A percentile compares a stretch with the other conserved stretches of the same genome.
phyloP scores from a whole-genome alignment of 768 basidiomycete genomes.

The Boletus bicolor region DNA sequence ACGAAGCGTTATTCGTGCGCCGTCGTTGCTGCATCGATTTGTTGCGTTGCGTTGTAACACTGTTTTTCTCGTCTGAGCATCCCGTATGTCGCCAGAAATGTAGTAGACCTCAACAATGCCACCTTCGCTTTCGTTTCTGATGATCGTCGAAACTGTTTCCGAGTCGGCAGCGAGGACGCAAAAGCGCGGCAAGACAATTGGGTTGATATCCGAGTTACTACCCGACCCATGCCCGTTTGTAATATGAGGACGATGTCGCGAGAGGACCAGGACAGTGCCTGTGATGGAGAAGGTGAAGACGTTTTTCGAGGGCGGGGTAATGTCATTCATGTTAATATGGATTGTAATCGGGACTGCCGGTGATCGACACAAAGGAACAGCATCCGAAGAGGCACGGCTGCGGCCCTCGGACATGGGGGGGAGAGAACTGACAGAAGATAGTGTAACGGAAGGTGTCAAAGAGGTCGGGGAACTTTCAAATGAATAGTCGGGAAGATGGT shows the following conservation, averaged over 20 bases:
- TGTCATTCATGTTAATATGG: conserved; percentile 78
- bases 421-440: conserved; percentile 41
- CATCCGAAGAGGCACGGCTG: conserved; percentile 39
- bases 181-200: conserved; percentile 66
- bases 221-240: conserved; percentile 24
- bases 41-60: conserved; percentile 59
- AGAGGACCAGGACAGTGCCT: conserved; percentile 60
- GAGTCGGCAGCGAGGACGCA: conserved; percentile 64
- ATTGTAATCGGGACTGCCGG: conserved; percentile 67
- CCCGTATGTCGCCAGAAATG: conserved; percentile 52
- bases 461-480: conserved; percentile 65
- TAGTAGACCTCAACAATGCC: conserved; percentile 61
- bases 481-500: conserved; percentile 66
- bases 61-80: conserved; percentile 61
- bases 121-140: conserved; percentile 57
- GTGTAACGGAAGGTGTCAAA: conserved; percentile 39
- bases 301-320: conserved; percentile 62
- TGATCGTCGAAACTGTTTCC: conserved; percentile 54
- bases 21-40: conserved; percentile 60
- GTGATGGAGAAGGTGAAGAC: conserved; percentile 62
- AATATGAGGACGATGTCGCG: conserved; percentile 35
- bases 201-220: conserved; percentile 39
- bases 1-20: conserved; percentile 56
- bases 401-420: conserved; percentile 31
- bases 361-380: conserved; percentile 28